phyloP scores from a whole-genome alignment of 352 stramenopile species.

The Globisporangium solare region DNA sequence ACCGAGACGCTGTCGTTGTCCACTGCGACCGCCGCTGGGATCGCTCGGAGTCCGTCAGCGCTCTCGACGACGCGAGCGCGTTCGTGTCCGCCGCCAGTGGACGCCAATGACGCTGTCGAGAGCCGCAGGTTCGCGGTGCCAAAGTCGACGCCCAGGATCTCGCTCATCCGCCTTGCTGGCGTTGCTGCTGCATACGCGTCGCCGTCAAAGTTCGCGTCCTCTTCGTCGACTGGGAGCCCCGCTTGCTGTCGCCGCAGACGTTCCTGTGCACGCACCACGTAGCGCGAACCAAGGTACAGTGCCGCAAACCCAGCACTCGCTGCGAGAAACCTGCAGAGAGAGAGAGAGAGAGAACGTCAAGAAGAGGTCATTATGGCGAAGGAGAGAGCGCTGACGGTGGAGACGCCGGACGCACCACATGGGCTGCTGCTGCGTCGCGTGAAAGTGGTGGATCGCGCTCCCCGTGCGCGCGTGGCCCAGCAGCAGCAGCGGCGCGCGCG shows the following conservation, averaged over 20 bases:
- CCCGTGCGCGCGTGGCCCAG: too few species aligned
- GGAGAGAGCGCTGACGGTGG: not conserved
- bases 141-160: conserved; percentile 55
- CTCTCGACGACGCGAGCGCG: conserved; percentile 48
- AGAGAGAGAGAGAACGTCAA: not conserved
- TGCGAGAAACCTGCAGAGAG: conserved; percentile 25
- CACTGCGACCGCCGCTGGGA: conserved; percentile 50
- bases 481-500: too few species aligned
- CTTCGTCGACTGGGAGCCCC: conserved; percentile 39
- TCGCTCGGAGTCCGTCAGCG: conserved; percentile 45
- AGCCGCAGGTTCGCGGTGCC: conserved; percentile 52
- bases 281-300: conserved; percentile 51
- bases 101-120: conserved; percentile 25
- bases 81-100: not conserved
- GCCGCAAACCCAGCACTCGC: conserved; percentile 35
- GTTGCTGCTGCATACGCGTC: not conserved
- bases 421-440: conserved; percentile 43
- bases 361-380: too few species aligned
- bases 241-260: conserved; percentile 37
- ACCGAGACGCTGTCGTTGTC: conserved; percentile 55
- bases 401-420: conserved; percentile 25
- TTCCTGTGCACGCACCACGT: conserved; percentile 55
- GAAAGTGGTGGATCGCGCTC: conserved; percentile 30
- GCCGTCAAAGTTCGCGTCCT: conserved; percentile 16
- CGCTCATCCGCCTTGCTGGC: conserved; percentile 14